These are phyloP conservation scores for Ensete ventricosum DNA, from an alignment of 176 grass and related monocot genomes.

Conservation along the genomic window DNA sequence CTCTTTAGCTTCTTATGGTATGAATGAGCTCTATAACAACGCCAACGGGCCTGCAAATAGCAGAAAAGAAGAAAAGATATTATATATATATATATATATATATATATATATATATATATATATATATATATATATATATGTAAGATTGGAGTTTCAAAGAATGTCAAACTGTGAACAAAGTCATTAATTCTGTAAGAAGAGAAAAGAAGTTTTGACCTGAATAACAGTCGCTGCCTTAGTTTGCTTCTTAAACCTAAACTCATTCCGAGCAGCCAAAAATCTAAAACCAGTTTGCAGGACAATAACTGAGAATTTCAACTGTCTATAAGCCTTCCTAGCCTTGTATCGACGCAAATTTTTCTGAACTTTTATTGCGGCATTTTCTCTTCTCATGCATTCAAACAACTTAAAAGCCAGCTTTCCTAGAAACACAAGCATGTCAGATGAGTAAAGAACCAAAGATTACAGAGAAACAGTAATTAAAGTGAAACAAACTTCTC, in stretches of 20 bases:
- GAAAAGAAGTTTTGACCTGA: constrained; percentile 46
- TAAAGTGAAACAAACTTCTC: constrained; percentile 52
- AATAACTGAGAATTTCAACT: constrained; percentile 51
- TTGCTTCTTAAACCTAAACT: constrained; percentile 67
- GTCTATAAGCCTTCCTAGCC: constrained; percentile 67
- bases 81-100: constrained; percentile 18
- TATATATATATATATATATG: neutral
- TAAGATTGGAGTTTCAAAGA: neutral
- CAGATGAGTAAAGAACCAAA: neutral
- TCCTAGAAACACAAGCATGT: constrained; percentile 42
- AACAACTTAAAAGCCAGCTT: constrained; percentile 83
- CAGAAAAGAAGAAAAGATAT: constrained; percentile 15
- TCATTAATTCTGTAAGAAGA: constrained; percentile 5
- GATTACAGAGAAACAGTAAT: neutral
- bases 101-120: neutral
- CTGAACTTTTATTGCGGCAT: constrained; percentile 86
- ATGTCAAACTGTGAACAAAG: neutral
- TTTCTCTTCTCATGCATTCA: constrained; percentile 59
- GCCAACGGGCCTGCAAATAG: constrained; percentile 56
- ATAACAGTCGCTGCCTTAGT: constrained; percentile 63
- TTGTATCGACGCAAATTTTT: constrained; percentile 64
- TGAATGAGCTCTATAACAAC: constrained; percentile 55
- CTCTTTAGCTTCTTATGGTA: constrained; percentile 71
- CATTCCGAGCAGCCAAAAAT: constrained; percentile 74
- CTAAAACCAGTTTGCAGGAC: constrained; percentile 77